phyloP scores from a whole-genome alignment of 441 rosid species.

The Dalechampia spathulata region DNA sequence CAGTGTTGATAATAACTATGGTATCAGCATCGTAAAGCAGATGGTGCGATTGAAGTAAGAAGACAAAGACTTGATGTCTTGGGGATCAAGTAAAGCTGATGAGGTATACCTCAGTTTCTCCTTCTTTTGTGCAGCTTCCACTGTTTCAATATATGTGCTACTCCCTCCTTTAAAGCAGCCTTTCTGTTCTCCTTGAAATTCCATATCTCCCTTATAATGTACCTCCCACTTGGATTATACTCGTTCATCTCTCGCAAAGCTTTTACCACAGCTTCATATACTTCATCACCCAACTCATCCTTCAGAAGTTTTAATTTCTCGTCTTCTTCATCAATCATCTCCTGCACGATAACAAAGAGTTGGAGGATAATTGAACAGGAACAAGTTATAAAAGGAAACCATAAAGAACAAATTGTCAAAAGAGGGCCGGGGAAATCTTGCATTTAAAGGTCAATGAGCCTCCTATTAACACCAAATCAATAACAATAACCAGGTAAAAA shows the following conservation, averaged over 20 bases:
- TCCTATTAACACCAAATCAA: not conserved
- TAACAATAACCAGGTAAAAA: too few species aligned
- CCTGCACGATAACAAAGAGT: slow-evolving; percentile 17
- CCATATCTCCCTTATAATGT: slow-evolving; percentile 27
- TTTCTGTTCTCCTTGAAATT: slow-evolving; percentile 27
- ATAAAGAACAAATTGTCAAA: too few species aligned
- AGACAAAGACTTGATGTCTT: too few species aligned
- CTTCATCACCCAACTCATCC: slow-evolving; percentile 29
- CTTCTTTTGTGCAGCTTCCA: slow-evolving; percentile 21
- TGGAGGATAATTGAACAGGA: not conserved
- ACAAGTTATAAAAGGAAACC: not conserved
- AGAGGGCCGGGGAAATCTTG: not conserved
- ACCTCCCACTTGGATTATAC: not conserved
- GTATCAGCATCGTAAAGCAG: too few species aligned
- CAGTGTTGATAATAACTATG: too few species aligned
- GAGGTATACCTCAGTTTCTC: slow-evolving; percentile 14
- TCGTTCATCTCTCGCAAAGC: not conserved
- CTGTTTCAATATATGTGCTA: slow-evolving; percentile 11
- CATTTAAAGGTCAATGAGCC: not conserved
- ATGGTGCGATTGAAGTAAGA: too few species aligned
- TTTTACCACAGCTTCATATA: slow-evolving; percentile 22
- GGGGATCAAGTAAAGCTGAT: not conserved
- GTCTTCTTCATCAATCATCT: slow-evolving; percentile 29
- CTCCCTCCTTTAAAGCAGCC: slow-evolving; percentile 36
- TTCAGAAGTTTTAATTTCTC: slow-evolving; percentile 25